A percentile compares a stretch with the other conserved stretches of the same genome.
These are phyloP conservation scores for Meyerozyma elateridarum DNA, from an alignment of 1,139 yeast species.

Conservation along the genomic window DNA sequence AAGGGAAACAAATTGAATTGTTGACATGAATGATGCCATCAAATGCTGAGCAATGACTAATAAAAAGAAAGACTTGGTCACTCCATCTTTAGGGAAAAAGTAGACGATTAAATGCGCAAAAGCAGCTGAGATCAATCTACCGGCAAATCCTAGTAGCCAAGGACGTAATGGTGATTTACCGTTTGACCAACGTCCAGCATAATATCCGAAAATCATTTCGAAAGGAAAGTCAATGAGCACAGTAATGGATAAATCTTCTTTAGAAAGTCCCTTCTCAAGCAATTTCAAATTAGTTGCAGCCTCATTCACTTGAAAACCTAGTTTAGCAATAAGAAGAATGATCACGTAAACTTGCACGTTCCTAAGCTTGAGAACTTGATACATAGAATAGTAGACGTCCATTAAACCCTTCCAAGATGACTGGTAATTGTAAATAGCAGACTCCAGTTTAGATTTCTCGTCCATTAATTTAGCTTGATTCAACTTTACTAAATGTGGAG, in stretches of 20 bases:
- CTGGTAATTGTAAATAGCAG: constrained; percentile 20
- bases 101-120: constrained; percentile 72
- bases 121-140: constrained; percentile 70
- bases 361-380: constrained; percentile 67
- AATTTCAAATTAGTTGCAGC: constrained; percentile 91
- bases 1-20: constrained; percentile 90
- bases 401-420: constrained; percentile 23
- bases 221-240: constrained; percentile 94
- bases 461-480: constrained; percentile 38
- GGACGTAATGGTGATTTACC: constrained; percentile 72
- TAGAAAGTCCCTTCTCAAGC: constrained; percentile 87
- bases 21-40: constrained; percentile 85
- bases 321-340: constrained; percentile 73
- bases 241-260: constrained; percentile 89
- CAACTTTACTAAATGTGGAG: constrained; percentile 40
- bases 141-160: constrained; percentile 88
- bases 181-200: constrained; percentile 92
- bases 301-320: constrained; percentile 94
- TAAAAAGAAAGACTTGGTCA: constrained; percentile 47
- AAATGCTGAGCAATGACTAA: constrained; percentile 78
- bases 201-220: constrained; percentile 90
- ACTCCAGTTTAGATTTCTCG: constrained; percentile 26
- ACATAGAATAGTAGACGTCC: constrained; percentile 71
- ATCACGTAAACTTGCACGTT: constrained; percentile 72
- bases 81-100: constrained; percentile 60